Conservation (phyloP, 2,329 filamentous ascomycete genomes). For the Ophiostoma angusticollis region DNA sequence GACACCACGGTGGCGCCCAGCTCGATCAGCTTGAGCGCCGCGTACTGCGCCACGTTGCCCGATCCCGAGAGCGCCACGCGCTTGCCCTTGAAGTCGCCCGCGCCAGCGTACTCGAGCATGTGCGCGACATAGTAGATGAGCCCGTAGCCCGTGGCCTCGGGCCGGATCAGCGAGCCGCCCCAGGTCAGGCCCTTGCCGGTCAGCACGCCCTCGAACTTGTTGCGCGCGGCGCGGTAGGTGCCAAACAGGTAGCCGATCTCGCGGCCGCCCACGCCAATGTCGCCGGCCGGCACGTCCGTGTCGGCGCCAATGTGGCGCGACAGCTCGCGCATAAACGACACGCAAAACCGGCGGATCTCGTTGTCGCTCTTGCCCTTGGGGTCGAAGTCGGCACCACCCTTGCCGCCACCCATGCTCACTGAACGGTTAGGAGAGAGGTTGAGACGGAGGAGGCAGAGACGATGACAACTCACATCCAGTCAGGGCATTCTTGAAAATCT, state of each 20-base stretch:
- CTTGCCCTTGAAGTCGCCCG: slow-evolving; percentile 80
- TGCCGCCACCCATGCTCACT: slow-evolving; percentile 93
- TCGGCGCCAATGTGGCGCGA: slow-evolving; percentile 92
- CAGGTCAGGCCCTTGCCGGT: slow-evolving; percentile 90
- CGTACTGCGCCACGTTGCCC: slow-evolving; percentile 96
- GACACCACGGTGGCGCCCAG: slow-evolving; percentile 87
- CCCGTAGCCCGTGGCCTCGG: slow-evolving; percentile 91
- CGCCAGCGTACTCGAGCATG: slow-evolving; percentile 87
- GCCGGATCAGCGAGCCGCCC: slow-evolving; percentile 88
- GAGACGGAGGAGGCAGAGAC: not conserved
- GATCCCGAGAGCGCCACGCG: slow-evolving; percentile 91
- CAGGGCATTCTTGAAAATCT: slow-evolving; percentile 99
- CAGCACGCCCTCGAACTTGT: slow-evolving; percentile 89
- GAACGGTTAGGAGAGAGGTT: slow-evolving; percentile 16
- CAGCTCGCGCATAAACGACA: slow-evolving; percentile 90
- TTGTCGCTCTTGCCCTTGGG: slow-evolving; percentile 96
- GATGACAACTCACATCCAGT: slow-evolving; percentile 60
- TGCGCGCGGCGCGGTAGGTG: slow-evolving; percentile 75
- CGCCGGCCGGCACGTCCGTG: slow-evolving; percentile 91
- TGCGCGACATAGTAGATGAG: slow-evolving; percentile 92
- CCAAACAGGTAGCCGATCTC: slow-evolving; percentile 95
- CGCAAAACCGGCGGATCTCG: slow-evolving; percentile 96
- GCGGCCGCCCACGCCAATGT: slow-evolving; percentile 84
- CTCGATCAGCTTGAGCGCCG: slow-evolving; percentile 90
- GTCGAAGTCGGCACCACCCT: slow-evolving; percentile 96